phyloP scores from a whole-genome alignment of 345 rosid genomes.

The Salix udensis region DNA sequence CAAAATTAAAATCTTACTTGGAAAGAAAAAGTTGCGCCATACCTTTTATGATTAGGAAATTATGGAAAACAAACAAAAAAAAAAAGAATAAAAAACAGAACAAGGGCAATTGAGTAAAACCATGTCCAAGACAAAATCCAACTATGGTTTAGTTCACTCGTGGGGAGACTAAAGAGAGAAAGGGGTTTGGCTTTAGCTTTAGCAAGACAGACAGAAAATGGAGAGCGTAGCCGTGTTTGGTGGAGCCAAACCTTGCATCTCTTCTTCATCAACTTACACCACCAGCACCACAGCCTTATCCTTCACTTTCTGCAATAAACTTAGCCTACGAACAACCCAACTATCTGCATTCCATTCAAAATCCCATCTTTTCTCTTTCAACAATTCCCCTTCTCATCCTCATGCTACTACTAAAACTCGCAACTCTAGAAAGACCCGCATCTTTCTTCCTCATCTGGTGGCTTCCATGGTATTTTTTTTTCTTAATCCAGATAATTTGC shows the following conservation, averaged over 20 bases:
- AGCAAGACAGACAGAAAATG: conserved; percentile 17
- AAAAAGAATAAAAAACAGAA: neutral
- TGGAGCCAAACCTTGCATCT: conserved; percentile 13
- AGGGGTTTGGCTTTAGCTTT: neutral
- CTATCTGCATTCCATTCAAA: conserved; percentile 49
- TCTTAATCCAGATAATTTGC: neutral
- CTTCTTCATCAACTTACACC: conserved; percentile 7
- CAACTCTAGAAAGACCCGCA: conserved; percentile 41
- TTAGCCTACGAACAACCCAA: conserved; percentile 26
- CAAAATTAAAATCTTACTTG: no score
- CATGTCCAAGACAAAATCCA: neutral
- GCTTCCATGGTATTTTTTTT: conserved; percentile 58
- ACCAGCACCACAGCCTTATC: conserved; percentile 14
- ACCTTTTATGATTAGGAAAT: neutral
- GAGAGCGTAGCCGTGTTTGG: conserved; percentile 30
- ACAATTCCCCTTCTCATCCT: conserved; percentile 28
- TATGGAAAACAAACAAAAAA: neutral
- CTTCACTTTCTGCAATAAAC: conserved; percentile 19
- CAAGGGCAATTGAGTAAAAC: conserved; percentile 10
- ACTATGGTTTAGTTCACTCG: no score
- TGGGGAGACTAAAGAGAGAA: neutral
- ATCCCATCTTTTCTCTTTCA: conserved; percentile 46
- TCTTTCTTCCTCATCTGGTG: conserved; percentile 81
- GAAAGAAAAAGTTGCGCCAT: no score
- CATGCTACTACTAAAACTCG: conserved; percentile 22